Percentiles rank a stretch among this genome's conserved stretches.
Conservation (phyloP, 208 protist genomes). For the Trypanosoma vivax region DNA sequence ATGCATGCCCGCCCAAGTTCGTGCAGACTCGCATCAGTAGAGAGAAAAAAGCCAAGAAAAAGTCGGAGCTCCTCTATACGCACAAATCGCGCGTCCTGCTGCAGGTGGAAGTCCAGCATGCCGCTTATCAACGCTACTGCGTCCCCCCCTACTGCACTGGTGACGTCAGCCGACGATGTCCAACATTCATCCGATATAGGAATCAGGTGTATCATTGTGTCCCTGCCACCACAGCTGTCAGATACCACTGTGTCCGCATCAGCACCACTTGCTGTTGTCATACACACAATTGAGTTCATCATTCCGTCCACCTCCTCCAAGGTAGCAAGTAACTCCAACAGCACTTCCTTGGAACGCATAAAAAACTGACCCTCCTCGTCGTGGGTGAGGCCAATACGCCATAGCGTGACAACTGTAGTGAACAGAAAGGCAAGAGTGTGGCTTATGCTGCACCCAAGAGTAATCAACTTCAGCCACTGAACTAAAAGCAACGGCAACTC, state of each 20-base stretch:
- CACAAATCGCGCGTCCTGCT: conserved; percentile 25
- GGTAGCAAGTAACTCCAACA: conserved; percentile 38
- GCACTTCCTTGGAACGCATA: conserved; percentile 51
- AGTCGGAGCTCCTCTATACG: conserved; percentile 21
- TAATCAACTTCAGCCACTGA: no score
- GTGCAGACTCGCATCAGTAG: conserved; percentile 30
- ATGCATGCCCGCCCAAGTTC: conserved; percentile 56
- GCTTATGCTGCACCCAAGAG: no score
- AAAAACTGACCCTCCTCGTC: conserved; percentile 62
- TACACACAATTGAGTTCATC: no score
- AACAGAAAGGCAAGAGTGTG: no score
- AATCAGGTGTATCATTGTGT: no score
- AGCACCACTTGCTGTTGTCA: background rate
- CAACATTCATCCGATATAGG: no score
- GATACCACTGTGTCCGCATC: conserved; percentile 2
- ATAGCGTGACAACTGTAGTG: conserved; percentile 43
- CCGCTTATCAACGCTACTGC: conserved; percentile 4
- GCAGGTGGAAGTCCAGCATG: conserved; percentile 48
- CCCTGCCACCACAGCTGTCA: no score
- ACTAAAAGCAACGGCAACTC: conserved; percentile 65
- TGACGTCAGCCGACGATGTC: no score
- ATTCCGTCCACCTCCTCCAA: conserved; percentile 27
- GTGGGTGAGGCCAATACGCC: conserved; percentile 35
- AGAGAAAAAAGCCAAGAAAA: conserved; percentile 43
- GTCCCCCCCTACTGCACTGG: no score